These are phyloP conservation scores for Phytophthora vignae DNA, from an alignment of 352 stramenopile genomes.

Conservation along the genomic window DNA sequence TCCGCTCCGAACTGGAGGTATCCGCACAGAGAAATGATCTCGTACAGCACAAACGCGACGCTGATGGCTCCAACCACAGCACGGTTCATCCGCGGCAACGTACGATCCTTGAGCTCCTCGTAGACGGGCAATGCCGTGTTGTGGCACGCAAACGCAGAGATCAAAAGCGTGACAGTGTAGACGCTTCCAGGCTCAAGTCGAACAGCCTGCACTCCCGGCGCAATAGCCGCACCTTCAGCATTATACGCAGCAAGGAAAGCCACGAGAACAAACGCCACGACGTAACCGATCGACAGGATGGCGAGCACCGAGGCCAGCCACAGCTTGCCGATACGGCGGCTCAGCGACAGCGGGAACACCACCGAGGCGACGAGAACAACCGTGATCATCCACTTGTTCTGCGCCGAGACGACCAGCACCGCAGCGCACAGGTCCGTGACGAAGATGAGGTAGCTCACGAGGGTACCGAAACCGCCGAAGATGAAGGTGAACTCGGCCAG, in stretches of 20 bases:
- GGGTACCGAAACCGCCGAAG: conserved; percentile 82
- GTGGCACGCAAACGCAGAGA: conserved; percentile 78
- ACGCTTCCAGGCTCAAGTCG: conserved; percentile 65
- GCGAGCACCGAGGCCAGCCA: conserved; percentile 67
- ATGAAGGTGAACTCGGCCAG: conserved; percentile 87
- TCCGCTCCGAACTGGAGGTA: conserved; percentile 73
- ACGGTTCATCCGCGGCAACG: conserved; percentile 67
- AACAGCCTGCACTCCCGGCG: conserved; percentile 47
- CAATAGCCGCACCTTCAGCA: conserved; percentile 9
- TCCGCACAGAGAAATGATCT: conserved; percentile 71
- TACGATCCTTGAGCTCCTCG: conserved; percentile 70
- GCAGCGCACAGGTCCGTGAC: conserved; percentile 75
- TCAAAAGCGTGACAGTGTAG: conserved; percentile 82
- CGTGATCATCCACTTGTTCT: conserved; percentile 68
- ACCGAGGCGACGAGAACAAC: conserved; percentile 39
- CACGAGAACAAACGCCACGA: conserved; percentile 67
- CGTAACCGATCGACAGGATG: conserved; percentile 74
- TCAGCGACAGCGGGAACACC: conserved; percentile 71
- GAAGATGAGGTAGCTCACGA: conserved; percentile 87
- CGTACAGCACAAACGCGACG: conserved; percentile 76
- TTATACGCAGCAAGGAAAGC: conserved; percentile 49
- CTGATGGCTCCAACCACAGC: conserved; percentile 67
- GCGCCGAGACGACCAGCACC: conserved; percentile 43
- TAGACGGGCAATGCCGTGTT: conserved; percentile 84
- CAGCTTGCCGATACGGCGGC: conserved; percentile 66